Base-by-base conservation (phyloP, 441 rosid genomes). In the Kokia cookei region DNA sequence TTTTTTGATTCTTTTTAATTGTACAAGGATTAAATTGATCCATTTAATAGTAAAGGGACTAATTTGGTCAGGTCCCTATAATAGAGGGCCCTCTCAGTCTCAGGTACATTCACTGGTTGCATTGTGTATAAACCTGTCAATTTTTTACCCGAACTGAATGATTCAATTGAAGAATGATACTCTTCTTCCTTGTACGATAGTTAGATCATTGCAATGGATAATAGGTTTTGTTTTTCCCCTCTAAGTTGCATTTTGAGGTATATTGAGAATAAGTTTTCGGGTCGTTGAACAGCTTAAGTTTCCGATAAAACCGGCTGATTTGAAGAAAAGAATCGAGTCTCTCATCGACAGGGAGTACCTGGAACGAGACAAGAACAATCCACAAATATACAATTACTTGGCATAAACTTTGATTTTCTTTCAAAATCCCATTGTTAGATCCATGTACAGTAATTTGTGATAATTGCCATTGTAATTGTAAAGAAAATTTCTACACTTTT, bases 301-400 rank as follows among this genome's bases (percentile, higher is more conserved):
- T 71, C 99, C 99, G 0, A 90, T 94, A 74, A 96, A 96, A 80
- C 98, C 98, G 0, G 92, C 94, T 3, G 99, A 96, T 86, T 82
- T 96, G 90, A 96, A 96, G 97, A 96, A 92, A 82, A 90, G 99
- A 80, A 94, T 96, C 17, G 99, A 94, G 78, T 94, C 98, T 82
- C 89, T 96, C 45, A 96, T 96, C 14, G 98, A 94, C 82, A 76
- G 99, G 83, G 99, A 96, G 81, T 96, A 96, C 90, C 87, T 96
- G 80, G 98, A 94, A 88, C 84, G 98, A 78, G 99, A 94, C 88
- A 94, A 94, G 89, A 96, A 72, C 91, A 96, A 96, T 75, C 96
- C 98, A 27, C 99, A 92, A 78, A 86, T 96, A 81, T 96, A 96
- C 90, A 96, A 96, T 77, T 96, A 96, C 89, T 83, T 93, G 76